phyloP scores from a whole-genome alignment of 805 yeast genomes.

The Kodamaea neixiangensis region DNA sequence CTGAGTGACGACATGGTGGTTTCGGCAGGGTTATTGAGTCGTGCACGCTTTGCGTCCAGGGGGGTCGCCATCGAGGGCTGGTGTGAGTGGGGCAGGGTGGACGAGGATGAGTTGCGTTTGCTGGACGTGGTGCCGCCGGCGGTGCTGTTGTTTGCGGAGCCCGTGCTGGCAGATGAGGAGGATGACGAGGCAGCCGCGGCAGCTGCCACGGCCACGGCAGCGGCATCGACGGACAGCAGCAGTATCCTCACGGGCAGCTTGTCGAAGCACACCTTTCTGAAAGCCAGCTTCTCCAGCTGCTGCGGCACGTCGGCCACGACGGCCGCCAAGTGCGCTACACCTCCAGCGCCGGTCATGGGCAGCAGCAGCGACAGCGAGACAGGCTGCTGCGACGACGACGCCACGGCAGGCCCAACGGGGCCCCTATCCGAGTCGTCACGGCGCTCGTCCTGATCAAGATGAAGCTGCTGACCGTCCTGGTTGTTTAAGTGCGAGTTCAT shows the following conservation, averaged over 20 bases:
- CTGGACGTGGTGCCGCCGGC: not conserved
- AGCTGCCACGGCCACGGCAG: conserved; percentile 2
- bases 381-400: not conserved
- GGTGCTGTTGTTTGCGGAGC: conserved; percentile 1
- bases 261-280: conserved; percentile 37
- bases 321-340: not conserved
- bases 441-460: not conserved
- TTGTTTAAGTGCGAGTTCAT: conserved; percentile 12
- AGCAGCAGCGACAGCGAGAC: too few relatives aligned
- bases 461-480: conserved; percentile 8
- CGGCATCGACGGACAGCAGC: too few relatives aligned
- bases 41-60: conserved; percentile 22
- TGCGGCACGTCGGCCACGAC: not conserved
- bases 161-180: not conserved
- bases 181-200: not conserved
- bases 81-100: conserved; percentile 13
- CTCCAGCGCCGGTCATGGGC: conserved; percentile 19
- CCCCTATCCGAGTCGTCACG: not conserved
- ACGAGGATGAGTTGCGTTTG: conserved; percentile 18
- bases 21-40: conserved; percentile 19
- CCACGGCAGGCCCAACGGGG: not conserved
- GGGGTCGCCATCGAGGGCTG: conserved; percentile 8
- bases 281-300: conserved; percentile 11
- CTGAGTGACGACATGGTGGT: conserved; percentile 9
- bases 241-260: conserved; percentile 18